Evolutionary conservation across 306 rosid species (phyloP), one percentile per base, ranked within the genome.

Genomic region (Macrotyloma uniflorum): DNA sequence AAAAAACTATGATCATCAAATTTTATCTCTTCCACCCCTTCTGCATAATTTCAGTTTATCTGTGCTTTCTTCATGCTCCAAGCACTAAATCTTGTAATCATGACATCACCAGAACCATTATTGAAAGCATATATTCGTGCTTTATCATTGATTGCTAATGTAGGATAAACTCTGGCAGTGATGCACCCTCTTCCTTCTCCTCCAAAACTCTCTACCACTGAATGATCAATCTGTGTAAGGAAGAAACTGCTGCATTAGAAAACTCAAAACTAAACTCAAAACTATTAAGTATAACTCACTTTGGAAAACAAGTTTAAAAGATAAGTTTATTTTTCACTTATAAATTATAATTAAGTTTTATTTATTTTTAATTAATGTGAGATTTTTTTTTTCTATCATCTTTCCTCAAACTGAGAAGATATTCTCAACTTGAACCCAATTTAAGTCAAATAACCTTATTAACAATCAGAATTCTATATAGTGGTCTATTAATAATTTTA

Each of bases 151-250:
- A 87, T 72, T 32, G 93, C 93, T 81, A 88, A 30, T 33, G 86
- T 85, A 33, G 97, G 97, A 79, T 92, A 92, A 46, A 92, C 97
- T 74, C 93, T 88, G 0, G 97, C 83, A 66, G 93, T 87, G 36
- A 90, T 92, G 81, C 87, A 81, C 20, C 79, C 89, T 33, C 77
- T 90, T 10, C 95, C 95, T 72, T 87, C 66, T 22, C 89, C 92
- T 23, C 90, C 93, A 84, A 92, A 88, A 80, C 97, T 88, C 86
- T 92, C 93, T 33, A 92, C 95, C 22, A 87, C 79, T 14, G 94
- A 91, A 82, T 90, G 91, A 68, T 91, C 94, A 67, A 91, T 89
- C 94, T 91, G 85, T 64, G 19, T 59, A 71, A 24, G 18, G 10
- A 8, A 75, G 19, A 67, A 63, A 16, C 50, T 38, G 8, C 59